These are phyloP conservation scores for Endogone sp. DNA, from an alignment of 192 early-diverging fungal genomes.

Conservation along the genomic window DNA sequence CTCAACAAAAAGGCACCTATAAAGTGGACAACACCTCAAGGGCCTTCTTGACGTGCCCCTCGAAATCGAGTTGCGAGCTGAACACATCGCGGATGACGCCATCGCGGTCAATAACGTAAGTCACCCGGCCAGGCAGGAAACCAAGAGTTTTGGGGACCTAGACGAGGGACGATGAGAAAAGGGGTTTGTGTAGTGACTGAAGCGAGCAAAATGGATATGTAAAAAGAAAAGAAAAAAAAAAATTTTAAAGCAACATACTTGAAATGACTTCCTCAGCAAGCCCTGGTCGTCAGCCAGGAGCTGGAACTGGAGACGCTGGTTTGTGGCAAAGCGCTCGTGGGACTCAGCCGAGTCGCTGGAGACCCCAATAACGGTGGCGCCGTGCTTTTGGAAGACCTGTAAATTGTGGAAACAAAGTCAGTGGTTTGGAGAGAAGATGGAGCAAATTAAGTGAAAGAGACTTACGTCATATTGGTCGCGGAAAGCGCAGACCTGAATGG, in stretches of 20 bases:
- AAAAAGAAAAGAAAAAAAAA: background rate
- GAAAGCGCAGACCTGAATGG: slow-evolving; percentile 29
- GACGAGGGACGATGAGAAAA: too few species aligned
- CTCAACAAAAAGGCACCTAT: too few species aligned
- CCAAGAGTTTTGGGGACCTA: slow-evolving; percentile 17
- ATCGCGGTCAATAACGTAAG: slow-evolving; percentile 31
- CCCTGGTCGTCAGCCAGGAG: slow-evolving; percentile 30
- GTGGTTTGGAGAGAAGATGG: background rate
- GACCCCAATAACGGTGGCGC: slow-evolving; percentile 31
- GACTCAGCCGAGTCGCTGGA: slow-evolving; percentile 24
- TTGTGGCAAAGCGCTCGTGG: slow-evolving; percentile 22
- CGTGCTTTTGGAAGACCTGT: slow-evolving; percentile 20
- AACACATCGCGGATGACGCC: slow-evolving; percentile 31
- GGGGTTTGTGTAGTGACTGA: too few species aligned
- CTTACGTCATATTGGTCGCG: slow-evolving; percentile 30
- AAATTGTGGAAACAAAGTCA: background rate
- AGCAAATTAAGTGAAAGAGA: background rate
- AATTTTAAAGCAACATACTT: too few species aligned
- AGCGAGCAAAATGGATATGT: too few species aligned
- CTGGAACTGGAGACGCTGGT: slow-evolving; percentile 21
- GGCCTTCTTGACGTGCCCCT: slow-evolving; percentile 24
- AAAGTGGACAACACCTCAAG: slow-evolving; percentile 16
- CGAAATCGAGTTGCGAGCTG: slow-evolving; percentile 25
- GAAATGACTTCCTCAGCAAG: slow-evolving; percentile 17
- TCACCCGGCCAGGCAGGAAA: slow-evolving; percentile 25